Percentiles rank a stretch among this genome's conserved stretches.
Conservation (phyloP, 257 asterid species). For the Ajuga chamaepitys region DNA sequence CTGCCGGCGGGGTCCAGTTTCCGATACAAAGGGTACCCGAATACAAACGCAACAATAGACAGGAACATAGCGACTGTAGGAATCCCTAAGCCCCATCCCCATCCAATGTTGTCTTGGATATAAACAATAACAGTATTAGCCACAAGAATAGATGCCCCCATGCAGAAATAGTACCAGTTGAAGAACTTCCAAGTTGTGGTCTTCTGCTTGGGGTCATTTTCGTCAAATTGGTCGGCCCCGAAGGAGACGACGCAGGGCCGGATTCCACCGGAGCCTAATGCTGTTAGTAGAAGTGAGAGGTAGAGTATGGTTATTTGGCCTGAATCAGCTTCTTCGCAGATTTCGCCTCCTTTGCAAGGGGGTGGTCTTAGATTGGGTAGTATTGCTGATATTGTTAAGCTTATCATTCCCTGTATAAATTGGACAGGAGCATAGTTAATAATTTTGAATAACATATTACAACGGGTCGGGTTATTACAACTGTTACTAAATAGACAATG, state of each 20-base stretch:
- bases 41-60: slow-evolving; percentile 44
- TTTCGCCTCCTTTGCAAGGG: slow-evolving; percentile 33
- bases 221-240: slow-evolving; percentile 82
- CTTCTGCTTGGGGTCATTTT: slow-evolving; percentile 52
- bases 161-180: slow-evolving; percentile 87
- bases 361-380: slow-evolving; percentile 69
- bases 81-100: slow-evolving; percentile 87
- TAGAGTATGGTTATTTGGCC: slow-evolving; percentile 62
- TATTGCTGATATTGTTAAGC: slow-evolving; percentile 55
- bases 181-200: slow-evolving; percentile 74
- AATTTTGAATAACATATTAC: too few species aligned
- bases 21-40: slow-evolving; percentile 69
- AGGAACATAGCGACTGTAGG: slow-evolving; percentile 62
- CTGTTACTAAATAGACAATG: too few species aligned
- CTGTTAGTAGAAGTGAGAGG: slow-evolving; percentile 52
- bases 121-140: slow-evolving; percentile 74
- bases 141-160: slow-evolving; percentile 67
- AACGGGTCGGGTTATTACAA: too few species aligned
- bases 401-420: slow-evolving; percentile 59
- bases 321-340: slow-evolving; percentile 47
- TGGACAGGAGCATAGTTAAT: background rate
- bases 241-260: slow-evolving; percentile 81
- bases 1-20: slow-evolving; percentile 68
- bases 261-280: slow-evolving; percentile 72
- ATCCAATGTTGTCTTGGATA: slow-evolving; percentile 59